Conservation (phyloP, 768 basidiomycete species). For the Podaxis mareebaensis region DNA sequence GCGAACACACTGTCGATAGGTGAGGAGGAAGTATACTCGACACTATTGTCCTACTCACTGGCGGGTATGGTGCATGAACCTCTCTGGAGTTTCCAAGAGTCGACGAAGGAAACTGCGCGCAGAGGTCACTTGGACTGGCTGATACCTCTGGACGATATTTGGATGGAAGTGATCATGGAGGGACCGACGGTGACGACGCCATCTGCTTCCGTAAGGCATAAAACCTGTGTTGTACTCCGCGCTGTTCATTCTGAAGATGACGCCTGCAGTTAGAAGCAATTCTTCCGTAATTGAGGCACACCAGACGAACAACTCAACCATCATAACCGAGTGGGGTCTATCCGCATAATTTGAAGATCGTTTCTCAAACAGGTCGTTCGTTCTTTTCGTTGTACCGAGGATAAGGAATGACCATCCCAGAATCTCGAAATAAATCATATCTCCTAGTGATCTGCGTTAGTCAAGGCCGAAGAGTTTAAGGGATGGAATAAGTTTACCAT, state of each 20-base stretch:
- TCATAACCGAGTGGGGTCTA: constrained; percentile 9
- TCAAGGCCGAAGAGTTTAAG: neutral
- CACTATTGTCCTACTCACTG: constrained; percentile 22
- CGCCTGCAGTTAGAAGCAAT: neutral
- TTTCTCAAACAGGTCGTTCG: constrained; percentile 19
- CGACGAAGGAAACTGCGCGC: constrained; percentile 22
- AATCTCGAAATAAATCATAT: constrained; percentile 20
- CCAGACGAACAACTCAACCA: constrained; percentile 8
- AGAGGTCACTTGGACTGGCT: constrained; percentile 25
- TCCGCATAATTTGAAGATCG: constrained; percentile 20
- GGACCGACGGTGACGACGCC: constrained; percentile 29
- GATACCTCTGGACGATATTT: constrained; percentile 24
- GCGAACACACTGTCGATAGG: constrained; percentile 8
- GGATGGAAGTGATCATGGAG: constrained; percentile 27
- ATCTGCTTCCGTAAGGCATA: constrained; percentile 27
- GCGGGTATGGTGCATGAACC: constrained; percentile 27
- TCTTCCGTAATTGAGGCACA: neutral
- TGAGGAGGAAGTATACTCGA: neutral
- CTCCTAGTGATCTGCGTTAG: constrained; percentile 6
- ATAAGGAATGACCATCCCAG: constrained; percentile 16
- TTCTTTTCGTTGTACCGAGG: constrained; percentile 11
- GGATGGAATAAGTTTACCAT: neutral
- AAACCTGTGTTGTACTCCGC: constrained; percentile 14
- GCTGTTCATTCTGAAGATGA: constrained; percentile 1
- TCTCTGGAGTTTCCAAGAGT: constrained; percentile 23